Conservation (phyloP, 257 asterid species). For the Nicotiana tomentosiformis region DNA sequence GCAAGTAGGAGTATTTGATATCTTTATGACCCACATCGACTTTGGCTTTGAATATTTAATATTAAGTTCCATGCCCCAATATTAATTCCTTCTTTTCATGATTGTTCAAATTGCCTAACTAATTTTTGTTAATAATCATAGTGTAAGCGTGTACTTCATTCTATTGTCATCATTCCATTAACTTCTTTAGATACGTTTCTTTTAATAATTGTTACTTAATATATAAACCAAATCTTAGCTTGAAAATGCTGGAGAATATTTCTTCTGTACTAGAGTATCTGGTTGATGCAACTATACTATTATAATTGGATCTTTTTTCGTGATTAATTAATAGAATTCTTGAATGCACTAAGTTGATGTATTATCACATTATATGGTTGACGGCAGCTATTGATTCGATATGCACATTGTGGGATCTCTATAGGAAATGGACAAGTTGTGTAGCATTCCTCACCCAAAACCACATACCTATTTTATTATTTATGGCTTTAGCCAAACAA, state of each 20-base stretch:
- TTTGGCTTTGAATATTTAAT: conserved; percentile 30
- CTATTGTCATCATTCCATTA: conserved; percentile 42
- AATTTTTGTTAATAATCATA: conserved; percentile 4
- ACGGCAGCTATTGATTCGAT: neutral
- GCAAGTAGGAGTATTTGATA: neutral
- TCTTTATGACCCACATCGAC: conserved; percentile 9
- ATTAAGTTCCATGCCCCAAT: conserved; percentile 37
- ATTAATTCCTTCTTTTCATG: conserved; percentile 14
- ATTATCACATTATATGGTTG: neutral
- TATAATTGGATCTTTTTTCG: neutral
- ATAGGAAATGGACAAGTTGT: no score
- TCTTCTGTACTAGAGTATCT: neutral
- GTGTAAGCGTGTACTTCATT: conserved; percentile 30
- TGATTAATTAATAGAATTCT: neutral
- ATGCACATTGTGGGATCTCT: neutral
- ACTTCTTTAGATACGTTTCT: conserved; percentile 19
- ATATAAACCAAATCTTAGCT: conserved; percentile 28
- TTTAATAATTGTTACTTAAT: conserved; percentile 15
- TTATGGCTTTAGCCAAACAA: no score
- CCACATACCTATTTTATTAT: no score
- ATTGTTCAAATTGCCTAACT: conserved; percentile 7
- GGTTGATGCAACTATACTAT: neutral
- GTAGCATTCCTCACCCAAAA: no score
- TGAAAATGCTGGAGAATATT: conserved; percentile 14
- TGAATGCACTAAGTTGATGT: neutral